phyloP scores from a whole-genome alignment of 257 asterid genomes.

The Solanum tarijense region DNA sequence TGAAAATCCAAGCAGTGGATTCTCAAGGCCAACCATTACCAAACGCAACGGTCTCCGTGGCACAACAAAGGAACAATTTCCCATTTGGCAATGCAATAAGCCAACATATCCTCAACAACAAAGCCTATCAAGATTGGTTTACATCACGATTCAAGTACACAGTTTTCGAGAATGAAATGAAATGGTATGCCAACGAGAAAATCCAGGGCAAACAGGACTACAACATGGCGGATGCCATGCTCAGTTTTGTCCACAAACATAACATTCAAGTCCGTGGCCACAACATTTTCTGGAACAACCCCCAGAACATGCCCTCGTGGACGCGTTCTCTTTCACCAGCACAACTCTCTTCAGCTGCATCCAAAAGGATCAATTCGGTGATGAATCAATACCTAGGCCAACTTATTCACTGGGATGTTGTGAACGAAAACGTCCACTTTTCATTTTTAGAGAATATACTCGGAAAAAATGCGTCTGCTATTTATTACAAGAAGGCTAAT shows the following conservation, averaged over 20 bases:
- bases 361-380: constrained; percentile 22
- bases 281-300: constrained; percentile 64
- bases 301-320: constrained; percentile 32
- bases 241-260: constrained; percentile 10
- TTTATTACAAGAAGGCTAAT: constrained; percentile 22
- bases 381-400: constrained; percentile 21
- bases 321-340: constrained; percentile 11
- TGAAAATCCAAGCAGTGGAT: constrained; percentile 45
- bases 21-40: constrained; percentile 28
- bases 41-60: constrained; percentile 38
- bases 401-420: constrained; percentile 65
- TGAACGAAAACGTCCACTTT: constrained; percentile 49
- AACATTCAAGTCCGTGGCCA: constrained; percentile 48
- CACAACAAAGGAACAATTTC: constrained; percentile 4
- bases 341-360: constrained; percentile 15
- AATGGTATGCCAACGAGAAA: constrained; percentile 47
- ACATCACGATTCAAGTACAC: constrained; percentile 39
- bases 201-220: constrained; percentile 25
- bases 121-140: constrained; percentile 57
- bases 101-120: constrained; percentile 30
- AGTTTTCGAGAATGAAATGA: constrained; percentile 58
- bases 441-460: constrained; percentile 31
- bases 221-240: constrained; percentile 27
- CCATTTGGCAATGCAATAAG: constrained; percentile 46
- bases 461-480: constrained; percentile 26